Evolutionary conservation across 139 green algal genomes (phyloP).

Genomic region (Eudorina sp.): DNA sequence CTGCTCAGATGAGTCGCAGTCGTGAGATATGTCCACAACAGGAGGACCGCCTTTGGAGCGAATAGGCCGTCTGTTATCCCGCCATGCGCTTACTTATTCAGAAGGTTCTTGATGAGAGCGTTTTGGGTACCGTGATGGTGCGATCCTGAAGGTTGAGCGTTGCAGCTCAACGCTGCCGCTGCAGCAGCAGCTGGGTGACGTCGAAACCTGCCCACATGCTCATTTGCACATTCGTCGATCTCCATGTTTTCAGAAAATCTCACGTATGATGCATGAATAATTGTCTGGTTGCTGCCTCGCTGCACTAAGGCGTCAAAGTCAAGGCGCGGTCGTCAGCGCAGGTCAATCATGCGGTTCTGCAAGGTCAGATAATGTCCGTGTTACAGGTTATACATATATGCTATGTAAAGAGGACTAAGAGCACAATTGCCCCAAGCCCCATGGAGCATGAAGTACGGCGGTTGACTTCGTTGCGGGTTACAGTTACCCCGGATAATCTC

Average conservation of each 20-base stretch:
- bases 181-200: not conserved
- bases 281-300: not conserved
- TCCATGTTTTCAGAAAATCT: not conserved
- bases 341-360: conserved; percentile 8
- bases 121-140: conserved; percentile 10
- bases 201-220: not conserved
- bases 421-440: too few relatives aligned
- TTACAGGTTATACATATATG: too few relatives aligned
- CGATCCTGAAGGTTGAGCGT: not conserved
- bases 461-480: conserved; percentile 11
- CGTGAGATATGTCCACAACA: too few relatives aligned
- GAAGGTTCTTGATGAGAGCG: not conserved
- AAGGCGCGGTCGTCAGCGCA: not conserved
- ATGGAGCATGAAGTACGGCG: not conserved
- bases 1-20: too few relatives aligned
- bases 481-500: too few relatives aligned
- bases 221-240: not conserved
- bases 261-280: conserved; percentile 13
- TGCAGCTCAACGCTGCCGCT: conserved; percentile 13
- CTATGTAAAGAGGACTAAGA: too few relatives aligned
- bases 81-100: conserved; percentile 19
- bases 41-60: not conserved
- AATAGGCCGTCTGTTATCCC: too few relatives aligned
- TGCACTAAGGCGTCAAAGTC: conserved; percentile 2
- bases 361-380: not conserved